Percentiles rank a stretch among this genome's conserved stretches.
Conservation (phyloP, 768 basidiomycete genomes). For the Pholiota conissans region DNA sequence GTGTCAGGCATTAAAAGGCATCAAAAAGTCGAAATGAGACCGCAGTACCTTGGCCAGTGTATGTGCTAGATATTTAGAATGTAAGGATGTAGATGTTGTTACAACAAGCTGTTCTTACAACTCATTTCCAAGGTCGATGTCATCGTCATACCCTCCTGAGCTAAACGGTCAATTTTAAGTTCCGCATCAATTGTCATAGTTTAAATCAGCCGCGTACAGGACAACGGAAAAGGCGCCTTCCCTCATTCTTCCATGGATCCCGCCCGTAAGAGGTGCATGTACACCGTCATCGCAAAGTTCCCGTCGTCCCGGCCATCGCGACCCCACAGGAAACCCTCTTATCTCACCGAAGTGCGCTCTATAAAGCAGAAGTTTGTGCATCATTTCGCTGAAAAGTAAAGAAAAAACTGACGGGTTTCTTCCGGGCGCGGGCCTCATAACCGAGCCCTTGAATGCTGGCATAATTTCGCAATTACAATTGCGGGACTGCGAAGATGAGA, state of each 20-base stretch:
- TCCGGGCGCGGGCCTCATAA: conserved; percentile 1
- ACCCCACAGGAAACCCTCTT: conserved; percentile 6
- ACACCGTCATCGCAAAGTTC: conserved; percentile 11
- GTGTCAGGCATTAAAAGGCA: no score
- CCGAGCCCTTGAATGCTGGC: conserved; percentile 5
- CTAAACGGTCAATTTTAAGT: no score
- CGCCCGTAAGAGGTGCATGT: conserved; percentile 1
- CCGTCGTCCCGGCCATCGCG: conserved; percentile 5
- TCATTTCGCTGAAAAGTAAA: background rate
- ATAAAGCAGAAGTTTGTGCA: background rate
- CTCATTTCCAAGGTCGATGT: conserved; percentile 18
- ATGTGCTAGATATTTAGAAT: conserved; percentile 11
- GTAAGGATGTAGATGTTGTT: background rate
- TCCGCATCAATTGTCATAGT: background rate
- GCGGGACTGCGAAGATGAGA: background rate
- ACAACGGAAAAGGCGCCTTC: conserved; percentile 10
- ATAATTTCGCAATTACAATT: background rate
- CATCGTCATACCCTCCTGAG: conserved; percentile 20
- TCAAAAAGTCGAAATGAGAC: no score
- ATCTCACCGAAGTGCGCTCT: conserved; percentile 8
- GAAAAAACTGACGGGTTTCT: conserved; percentile 6
- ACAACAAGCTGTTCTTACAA: conserved; percentile 10
- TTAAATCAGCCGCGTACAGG: no score
- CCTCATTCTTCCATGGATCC: conserved; percentile 3
- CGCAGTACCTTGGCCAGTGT: conserved; percentile 14